These are phyloP conservation scores for Simmondsia chinensis DNA, from an alignment of 148 eudicot species.

Conservation along the genomic window DNA sequence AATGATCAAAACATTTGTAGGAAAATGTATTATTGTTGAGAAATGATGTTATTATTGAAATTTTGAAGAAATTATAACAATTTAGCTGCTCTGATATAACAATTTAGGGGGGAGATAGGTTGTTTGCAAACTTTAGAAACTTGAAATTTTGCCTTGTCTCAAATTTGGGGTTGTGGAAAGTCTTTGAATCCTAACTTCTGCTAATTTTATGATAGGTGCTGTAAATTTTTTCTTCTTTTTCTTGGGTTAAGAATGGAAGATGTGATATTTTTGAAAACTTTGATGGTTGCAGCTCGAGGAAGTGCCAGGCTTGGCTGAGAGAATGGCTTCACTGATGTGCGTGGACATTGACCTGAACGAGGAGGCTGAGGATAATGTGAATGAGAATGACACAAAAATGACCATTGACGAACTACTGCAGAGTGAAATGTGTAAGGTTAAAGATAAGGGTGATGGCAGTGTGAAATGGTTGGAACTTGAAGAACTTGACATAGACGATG, in stretches of 20 bases:
- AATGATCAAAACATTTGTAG: too few species aligned
- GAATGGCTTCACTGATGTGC: slow-evolving; percentile 95
- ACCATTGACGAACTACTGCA: slow-evolving; percentile 42
- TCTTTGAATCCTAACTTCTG: too few species aligned
- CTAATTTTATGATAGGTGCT: neutral
- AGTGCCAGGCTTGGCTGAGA: slow-evolving; percentile 91
- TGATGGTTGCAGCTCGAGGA: slow-evolving; percentile 66
- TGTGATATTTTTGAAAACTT: neutral
- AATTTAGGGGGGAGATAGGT: too few species aligned
- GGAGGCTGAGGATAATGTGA: slow-evolving; percentile 21
- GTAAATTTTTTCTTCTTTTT: neutral
- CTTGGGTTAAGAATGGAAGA: neutral
- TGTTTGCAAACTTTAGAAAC: too few species aligned
- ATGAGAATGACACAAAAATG: slow-evolving; percentile 23
- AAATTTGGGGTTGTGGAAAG: too few species aligned
- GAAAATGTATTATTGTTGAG: too few species aligned
- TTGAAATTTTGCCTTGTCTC: too few species aligned
- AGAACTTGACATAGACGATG: slow-evolving; percentile 67
- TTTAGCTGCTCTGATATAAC: too few species aligned
- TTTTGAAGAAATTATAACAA: too few species aligned
- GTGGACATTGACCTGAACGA: slow-evolving; percentile 45
- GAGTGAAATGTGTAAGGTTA: slow-evolving; percentile 38
- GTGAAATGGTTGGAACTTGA: slow-evolving; percentile 93
- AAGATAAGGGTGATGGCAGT: slow-evolving; percentile 34
- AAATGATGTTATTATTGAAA: too few species aligned